A percentile compares a stretch with the other conserved stretches of the same genome.
Evolutionary conservation across 805 yeast species (phyloP).

Genomic region (Pichia manshurica): DNA sequence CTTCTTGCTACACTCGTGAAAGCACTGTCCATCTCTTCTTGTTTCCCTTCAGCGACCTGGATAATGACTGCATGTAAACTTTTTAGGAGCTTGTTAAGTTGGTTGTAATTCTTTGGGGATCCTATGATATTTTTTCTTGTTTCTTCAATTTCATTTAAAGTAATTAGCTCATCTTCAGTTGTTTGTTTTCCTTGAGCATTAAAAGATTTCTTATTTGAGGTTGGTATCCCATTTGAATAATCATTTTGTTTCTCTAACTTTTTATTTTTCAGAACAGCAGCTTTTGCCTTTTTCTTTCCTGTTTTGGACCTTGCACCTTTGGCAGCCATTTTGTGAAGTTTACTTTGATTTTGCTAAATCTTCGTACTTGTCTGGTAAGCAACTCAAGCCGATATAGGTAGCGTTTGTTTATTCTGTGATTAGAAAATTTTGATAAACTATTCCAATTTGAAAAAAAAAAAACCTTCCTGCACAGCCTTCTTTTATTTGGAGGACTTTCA

Average conservation of each 20-base stretch:
- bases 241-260: too few species aligned
- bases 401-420: too few species aligned
- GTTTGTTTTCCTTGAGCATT: neutral
- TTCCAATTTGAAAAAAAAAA: too few species aligned
- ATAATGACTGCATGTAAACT: constrained; percentile 29
- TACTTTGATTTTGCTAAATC: too few species aligned
- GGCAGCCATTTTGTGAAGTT: constrained; percentile 1
- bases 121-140: constrained; percentile 30
- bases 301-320: neutral
- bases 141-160: constrained; percentile 23
- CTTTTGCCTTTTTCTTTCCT: neutral
- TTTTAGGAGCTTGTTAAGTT: constrained; percentile 42
- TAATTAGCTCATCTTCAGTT: neutral
- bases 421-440: too few species aligned
- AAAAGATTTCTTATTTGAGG: too few species aligned
- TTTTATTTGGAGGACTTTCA: neutral
- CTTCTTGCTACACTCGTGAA: constrained; percentile 29
- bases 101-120: constrained; percentile 50
- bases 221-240: too few species aligned
- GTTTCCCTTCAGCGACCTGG: constrained; percentile 12
- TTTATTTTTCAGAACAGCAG: neutral
- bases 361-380: too few species aligned
- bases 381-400: too few species aligned
- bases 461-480: constrained; percentile 13
- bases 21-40: constrained; percentile 20